Evolutionary conservation across 2,329 filamentous ascomycete genomes (phyloP).

Genomic region (Aspergillus floridensis): DNA sequence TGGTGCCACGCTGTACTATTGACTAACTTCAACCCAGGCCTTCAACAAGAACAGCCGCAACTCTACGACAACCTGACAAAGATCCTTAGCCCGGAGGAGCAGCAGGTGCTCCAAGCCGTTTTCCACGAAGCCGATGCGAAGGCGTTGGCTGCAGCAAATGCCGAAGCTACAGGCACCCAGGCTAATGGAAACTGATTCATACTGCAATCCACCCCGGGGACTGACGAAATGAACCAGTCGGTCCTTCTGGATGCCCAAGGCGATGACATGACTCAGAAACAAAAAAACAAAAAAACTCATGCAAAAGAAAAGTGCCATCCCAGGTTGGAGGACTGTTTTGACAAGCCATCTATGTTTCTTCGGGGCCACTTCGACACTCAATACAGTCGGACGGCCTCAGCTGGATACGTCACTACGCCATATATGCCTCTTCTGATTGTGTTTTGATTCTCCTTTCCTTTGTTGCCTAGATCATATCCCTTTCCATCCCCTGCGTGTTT

Average conservation of each 20-base stretch:
- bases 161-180: slow-evolving; percentile 34
- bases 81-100: slow-evolving; percentile 76
- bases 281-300: not conserved
- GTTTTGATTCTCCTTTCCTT: slow-evolving; percentile 15
- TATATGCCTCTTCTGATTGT: slow-evolving; percentile 22
- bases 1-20: slow-evolving; percentile 17
- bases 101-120: slow-evolving; percentile 74
- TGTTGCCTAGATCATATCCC: slow-evolving; percentile 15
- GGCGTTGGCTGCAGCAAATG: slow-evolving; percentile 41
- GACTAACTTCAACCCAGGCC: slow-evolving; percentile 53
- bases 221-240: slow-evolving; percentile 21
- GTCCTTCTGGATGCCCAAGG: slow-evolving; percentile 11
- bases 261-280: slow-evolving; percentile 14
- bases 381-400: slow-evolving; percentile 11
- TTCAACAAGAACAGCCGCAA: slow-evolving; percentile 87
- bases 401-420: slow-evolving; percentile 28
- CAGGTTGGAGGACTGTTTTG: slow-evolving; percentile 17
- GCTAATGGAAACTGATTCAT: slow-evolving; percentile 36
- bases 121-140: slow-evolving; percentile 67
- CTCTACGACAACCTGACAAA: slow-evolving; percentile 79
- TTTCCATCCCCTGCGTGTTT: slow-evolving; percentile 5
- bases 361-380: slow-evolving; percentile 13
- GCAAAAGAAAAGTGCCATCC: slow-evolving; percentile 16
- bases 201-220: slow-evolving; percentile 15
- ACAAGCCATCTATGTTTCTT: slow-evolving; percentile 10